phyloP scores from a whole-genome alignment of 768 basidiomycete species.

The Thelephora ganbajun region DNA sequence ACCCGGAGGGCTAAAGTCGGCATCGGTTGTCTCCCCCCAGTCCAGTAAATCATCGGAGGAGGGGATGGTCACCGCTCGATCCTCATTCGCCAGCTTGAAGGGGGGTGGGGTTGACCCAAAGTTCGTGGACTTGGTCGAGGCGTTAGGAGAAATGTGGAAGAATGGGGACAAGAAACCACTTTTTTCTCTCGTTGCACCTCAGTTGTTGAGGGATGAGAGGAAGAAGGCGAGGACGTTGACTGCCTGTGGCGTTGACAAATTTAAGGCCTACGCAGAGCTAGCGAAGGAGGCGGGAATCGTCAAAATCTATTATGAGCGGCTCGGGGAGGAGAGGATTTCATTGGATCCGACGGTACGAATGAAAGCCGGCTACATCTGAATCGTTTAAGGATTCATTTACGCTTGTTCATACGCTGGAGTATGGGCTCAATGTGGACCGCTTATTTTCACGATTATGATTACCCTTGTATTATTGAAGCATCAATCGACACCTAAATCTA shows the following conservation, averaged over 20 bases:
- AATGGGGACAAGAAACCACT: background rate
- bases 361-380: no score
- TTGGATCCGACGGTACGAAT: conserved; percentile 11
- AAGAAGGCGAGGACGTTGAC: background rate
- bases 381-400: no score
- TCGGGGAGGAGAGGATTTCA: conserved; percentile 14
- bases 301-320: conserved; percentile 22
- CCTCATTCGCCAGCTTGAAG: background rate
- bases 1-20: background rate
- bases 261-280: conserved; percentile 22
- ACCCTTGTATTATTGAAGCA: no score
- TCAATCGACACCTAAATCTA: conserved; percentile 15
- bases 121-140: background rate
- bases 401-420: no score
- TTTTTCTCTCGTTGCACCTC: background rate
- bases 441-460: no score
- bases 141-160: background rate
- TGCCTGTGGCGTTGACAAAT: conserved; percentile 20
- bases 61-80: background rate
- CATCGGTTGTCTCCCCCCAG: background rate
- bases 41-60: background rate
- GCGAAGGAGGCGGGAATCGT: conserved; percentile 17
- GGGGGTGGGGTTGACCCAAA: background rate
- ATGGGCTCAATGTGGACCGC: no score
- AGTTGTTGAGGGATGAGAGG: background rate